Evolutionary conservation across 306 rosid genomes (phyloP), one percentile per base, ranked within the genome.

Genomic region (Boehmeria nivea): DNA sequence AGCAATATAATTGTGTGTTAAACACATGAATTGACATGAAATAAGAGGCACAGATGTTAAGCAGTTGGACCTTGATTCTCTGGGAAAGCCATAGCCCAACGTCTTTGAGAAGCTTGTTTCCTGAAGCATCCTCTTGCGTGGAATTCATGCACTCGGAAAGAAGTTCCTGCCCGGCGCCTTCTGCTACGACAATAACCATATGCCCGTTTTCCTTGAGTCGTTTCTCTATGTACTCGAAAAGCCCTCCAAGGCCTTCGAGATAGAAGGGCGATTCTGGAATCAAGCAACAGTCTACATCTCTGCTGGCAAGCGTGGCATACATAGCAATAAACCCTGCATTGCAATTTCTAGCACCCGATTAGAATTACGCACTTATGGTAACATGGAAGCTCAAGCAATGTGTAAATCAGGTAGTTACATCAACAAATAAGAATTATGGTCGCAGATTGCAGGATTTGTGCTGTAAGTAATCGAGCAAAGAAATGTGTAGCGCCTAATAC

Each of bases 101-200:
- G 74, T 91, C 96, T 69, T 81, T 77, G 66, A 91, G 96, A 67
- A 82, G 85, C 81, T 73, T 87, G 80, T 91, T 91, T 68, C 96
- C 99, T 23, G 96, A 91, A 57, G 95, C 99, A 73, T 91, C 98
- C 70, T 71, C 68, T 60, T 70, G 63, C 16, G 49, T 57, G 43
- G 83, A 67, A 33, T 56, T 63, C 1, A 59, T 47, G 70, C 82
- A 79, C 72, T 74, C 89, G 19, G 94, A 78, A 23, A 84, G 69
- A 54, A 87, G 84, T 12, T 84, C 95, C 75, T 87, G 96, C n/a
- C 93, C 99, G 1, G 99, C 99, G 27, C 99, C 99, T 87, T 91
- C 99, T 38, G 99, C 99, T 26, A 87, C 78, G 63, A 91, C 99
- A 25, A 91, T 77, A 56, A 91, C 99, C 93, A 91, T 76, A 86